These are phyloP conservation scores for Amphicarpaea edgeworthii DNA, from an alignment of 306 rosid genomes.

Conservation along the genomic window DNA sequence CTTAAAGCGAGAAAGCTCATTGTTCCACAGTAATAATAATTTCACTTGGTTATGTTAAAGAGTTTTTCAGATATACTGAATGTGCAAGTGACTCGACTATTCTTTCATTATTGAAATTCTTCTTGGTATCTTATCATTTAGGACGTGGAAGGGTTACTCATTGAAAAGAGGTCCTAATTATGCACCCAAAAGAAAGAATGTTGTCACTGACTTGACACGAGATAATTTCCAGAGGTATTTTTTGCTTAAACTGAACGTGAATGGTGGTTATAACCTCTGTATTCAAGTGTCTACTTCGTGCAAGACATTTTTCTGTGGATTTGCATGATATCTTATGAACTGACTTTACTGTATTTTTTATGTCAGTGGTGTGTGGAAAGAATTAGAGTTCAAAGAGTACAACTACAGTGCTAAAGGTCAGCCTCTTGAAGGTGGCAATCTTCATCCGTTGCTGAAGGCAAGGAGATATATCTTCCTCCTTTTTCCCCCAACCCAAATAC, in stretches of 20 bases:
- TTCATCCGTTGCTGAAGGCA: conserved; percentile 96
- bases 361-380: conserved; percentile 87
- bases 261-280: conserved; percentile 7
- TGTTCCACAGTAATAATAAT: conserved; percentile 65
- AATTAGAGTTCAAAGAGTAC: conserved; percentile 81
- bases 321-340: too few species aligned
- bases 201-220: conserved; percentile 84
- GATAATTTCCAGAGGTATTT: conserved; percentile 80
- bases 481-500: conserved; percentile 1
- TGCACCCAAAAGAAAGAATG: conserved; percentile 84
- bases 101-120: conserved; percentile 10
- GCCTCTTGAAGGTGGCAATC: conserved; percentile 83
- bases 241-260: conserved; percentile 11
- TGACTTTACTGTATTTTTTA: conserved; percentile 15
- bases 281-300: conserved; percentile 2
- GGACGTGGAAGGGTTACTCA: conserved; percentile 81
- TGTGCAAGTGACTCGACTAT: conserved; percentile 6
- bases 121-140: conserved; percentile 41
- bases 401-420: conserved; percentile 89
- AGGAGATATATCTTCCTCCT: conserved; percentile 42
- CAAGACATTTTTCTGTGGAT: conserved; percentile 28
- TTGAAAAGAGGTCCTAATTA: conserved; percentile 77
- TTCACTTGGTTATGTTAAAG: conserved; percentile 15
- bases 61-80: conserved; percentile 9
- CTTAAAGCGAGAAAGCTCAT: conserved; percentile 83